Evolutionary conservation across 106 monocot species (phyloP).

Genomic region (Allium fistulosum): DNA sequence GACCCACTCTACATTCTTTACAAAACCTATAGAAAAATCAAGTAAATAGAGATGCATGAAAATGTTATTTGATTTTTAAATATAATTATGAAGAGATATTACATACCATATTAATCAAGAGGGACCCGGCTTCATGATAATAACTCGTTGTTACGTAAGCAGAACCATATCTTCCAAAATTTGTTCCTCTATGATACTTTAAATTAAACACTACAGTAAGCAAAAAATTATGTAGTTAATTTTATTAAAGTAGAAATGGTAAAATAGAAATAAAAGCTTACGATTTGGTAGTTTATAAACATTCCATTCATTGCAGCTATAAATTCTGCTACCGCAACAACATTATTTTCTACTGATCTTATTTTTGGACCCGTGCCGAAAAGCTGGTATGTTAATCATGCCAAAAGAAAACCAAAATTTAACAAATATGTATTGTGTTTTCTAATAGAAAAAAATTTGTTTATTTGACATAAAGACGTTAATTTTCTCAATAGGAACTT

Average conservation of each 20-base stretch:
- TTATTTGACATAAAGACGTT: no score
- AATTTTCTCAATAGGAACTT: constrained; percentile 1
- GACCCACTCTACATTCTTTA: constrained; percentile 73
- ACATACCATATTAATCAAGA: constrained; percentile 93
- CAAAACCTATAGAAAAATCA: constrained; percentile 33
- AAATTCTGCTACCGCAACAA: constrained; percentile 61
- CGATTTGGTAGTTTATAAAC: constrained; percentile 96
- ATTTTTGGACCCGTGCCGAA: constrained; percentile 48
- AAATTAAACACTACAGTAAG: neutral
- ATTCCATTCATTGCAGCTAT: constrained; percentile 63
- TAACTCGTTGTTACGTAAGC: constrained; percentile 69
- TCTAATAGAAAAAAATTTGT: neutral
- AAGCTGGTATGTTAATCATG: constrained; percentile 35
- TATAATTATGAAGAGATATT: neutral
- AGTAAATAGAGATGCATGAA: neutral
- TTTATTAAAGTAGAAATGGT: no score
- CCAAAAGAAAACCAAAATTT: constrained; percentile 1
- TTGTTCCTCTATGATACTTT: constrained; percentile 98
- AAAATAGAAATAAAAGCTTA: constrained; percentile 12
- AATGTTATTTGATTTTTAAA: neutral
- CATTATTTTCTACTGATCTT: constrained; percentile 71
- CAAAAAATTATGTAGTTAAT: no score
- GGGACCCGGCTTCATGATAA: constrained; percentile 64
- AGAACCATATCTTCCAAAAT: constrained; percentile 66
- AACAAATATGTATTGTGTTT: neutral